Percentiles rank a stretch among this genome's conserved stretches.
These are phyloP conservation scores for Fusarium coffeatum DNA, from an alignment of 2,329 filamentous ascomycete genomes.

Conservation along the genomic window DNA sequence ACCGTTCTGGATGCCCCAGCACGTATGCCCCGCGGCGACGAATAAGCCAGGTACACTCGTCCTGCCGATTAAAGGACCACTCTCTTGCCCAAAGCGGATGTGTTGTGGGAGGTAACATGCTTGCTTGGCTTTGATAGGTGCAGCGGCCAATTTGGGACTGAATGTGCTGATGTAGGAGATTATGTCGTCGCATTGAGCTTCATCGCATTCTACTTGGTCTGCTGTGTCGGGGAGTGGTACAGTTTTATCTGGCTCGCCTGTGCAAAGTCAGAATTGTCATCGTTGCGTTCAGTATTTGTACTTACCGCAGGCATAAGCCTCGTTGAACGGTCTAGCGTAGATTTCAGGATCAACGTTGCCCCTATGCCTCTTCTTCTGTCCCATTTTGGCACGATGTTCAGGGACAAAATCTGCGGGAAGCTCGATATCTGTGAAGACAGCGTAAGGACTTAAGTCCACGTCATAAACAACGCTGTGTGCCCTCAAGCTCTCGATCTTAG, in stretches of 20 bases:
- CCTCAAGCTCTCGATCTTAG: conserved; percentile 68
- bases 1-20: conserved; percentile 98
- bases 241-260: conserved; percentile 79
- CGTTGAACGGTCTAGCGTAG: conserved; percentile 87
- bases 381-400: conserved; percentile 59
- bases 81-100: conserved; percentile 67
- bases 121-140: conserved; percentile 79
- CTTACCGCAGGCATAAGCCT: conserved; percentile 90
- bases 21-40: conserved; percentile 91
- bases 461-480: conserved; percentile 75
- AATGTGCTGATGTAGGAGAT: conserved; percentile 79
- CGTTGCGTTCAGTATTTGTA: background rate
- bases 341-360: conserved; percentile 87
- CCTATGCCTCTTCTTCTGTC: conserved; percentile 65
- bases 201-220: conserved; percentile 80
- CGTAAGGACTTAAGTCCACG: conserved; percentile 75
- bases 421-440: conserved; percentile 87
- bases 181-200: conserved; percentile 83
- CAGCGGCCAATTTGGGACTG: conserved; percentile 72
- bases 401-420: conserved; percentile 74
- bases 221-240: conserved; percentile 81
- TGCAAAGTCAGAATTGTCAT: background rate
- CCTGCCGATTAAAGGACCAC: conserved; percentile 79
- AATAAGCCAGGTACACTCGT: conserved; percentile 80
- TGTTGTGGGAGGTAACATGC: conserved; percentile 94